Evolutionary conservation across 2,329 filamentous ascomycete genomes (phyloP).

Genomic region (Pestalotiopsis sp.): DNA sequence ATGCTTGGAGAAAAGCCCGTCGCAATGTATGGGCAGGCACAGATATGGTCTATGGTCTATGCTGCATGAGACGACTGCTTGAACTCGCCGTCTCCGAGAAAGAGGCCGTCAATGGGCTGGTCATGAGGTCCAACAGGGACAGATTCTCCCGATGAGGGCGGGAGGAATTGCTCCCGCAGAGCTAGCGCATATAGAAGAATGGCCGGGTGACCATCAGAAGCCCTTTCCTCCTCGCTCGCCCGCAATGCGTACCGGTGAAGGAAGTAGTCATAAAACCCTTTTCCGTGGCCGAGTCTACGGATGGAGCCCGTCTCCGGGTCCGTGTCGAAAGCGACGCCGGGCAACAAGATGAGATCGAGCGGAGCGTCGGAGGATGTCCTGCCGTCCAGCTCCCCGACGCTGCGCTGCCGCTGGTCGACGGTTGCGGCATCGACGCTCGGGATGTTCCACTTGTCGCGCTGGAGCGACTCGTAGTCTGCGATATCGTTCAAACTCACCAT

Average conservation of each 20-base stretch:
- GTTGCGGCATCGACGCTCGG: conserved; percentile 76
- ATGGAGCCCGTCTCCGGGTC: conserved; percentile 56
- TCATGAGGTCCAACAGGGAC: conserved; percentile 79
- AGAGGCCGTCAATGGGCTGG: conserved; percentile 76
- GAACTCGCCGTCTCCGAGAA: conserved; percentile 71
- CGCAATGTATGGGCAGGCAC: neutral
- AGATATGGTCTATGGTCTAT: conserved; percentile 3
- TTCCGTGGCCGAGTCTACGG: conserved; percentile 86
- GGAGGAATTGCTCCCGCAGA: conserved; percentile 82
- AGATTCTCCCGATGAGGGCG: conserved; percentile 55
- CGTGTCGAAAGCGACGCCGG: conserved; percentile 87
- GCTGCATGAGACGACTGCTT: conserved; percentile 34
- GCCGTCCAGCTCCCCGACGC: conserved; percentile 65
- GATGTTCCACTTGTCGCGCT: conserved; percentile 89
- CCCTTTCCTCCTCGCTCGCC: conserved; percentile 33
- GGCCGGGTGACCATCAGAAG: conserved; percentile 35
- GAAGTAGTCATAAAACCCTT: conserved; percentile 96
- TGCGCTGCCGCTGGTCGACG: conserved; percentile 68
- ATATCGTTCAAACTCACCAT: conserved; percentile 81
- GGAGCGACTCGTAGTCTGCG: conserved; percentile 76
- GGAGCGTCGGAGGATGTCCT: conserved; percentile 45
- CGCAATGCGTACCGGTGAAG: conserved; percentile 69
- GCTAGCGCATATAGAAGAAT: conserved; percentile 74
- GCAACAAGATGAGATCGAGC: conserved; percentile 87
- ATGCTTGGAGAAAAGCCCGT: neutral